Base-by-base conservation (phyloP, 768 basidiomycete genomes). In the Mycena metata region DNA sequence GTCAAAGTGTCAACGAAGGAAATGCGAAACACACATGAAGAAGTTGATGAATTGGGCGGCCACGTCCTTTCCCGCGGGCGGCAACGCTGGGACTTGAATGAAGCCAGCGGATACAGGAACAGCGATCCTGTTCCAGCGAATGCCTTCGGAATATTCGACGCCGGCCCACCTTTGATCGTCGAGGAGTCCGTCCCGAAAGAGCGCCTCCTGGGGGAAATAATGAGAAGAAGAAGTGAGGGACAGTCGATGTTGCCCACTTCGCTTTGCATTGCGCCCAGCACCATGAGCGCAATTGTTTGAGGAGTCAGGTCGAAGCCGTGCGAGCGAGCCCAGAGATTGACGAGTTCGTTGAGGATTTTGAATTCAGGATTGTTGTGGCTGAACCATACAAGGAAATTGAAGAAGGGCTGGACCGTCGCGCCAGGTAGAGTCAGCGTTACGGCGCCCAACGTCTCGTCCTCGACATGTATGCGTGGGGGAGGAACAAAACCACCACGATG, bases 391-490 rank as follows among this genome's bases (percentile, higher is more conserved):
- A 65, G 43, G 13, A 58, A 58, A 26, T 42, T 9, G 47, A 50
- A 51, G 10, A 65, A 41, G 6, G 64, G 55, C 9, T 17, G 24
- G 12, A 58, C 21, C 23, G 64, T 57, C 16, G 55, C 30, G n/a
- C 65, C 65, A 16, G 65, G 65, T 26, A 66, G 39, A 41, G 65
- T 66, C n/a, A 65, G 50, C 19, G 49, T 59, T 17, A 65, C 21
- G 6, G 30, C 23, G 3, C 49, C 56, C 21, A 65, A 30, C 5
- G 16, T 36, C 16, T 26, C 33, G 42, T 24, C 36, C 19, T 60
- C 39, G 12, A 67, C 8, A 2, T 42, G 46, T 12, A 66, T 58
- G 17, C 51, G 65, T n/a, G 64, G 56, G 16, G 64, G 49, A n/a
- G 43, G 24, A 13, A 52, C 12, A 23, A 39, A 60, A 11, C 58